phyloP scores from a whole-genome alignment of 2,329 filamentous ascomycete genomes.

The Leptographium procerum region DNA sequence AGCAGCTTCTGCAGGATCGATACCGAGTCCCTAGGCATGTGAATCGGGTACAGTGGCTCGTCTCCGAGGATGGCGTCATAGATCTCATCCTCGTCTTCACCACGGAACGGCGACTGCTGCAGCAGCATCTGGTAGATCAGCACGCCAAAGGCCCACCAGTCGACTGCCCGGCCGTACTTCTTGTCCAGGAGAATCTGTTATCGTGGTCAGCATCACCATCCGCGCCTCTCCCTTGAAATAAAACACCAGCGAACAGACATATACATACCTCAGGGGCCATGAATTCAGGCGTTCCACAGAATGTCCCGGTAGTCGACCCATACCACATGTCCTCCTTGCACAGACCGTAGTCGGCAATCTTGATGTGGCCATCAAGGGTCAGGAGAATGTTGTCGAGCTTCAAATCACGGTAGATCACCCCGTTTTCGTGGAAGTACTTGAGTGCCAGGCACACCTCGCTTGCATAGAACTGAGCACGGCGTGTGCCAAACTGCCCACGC shows the following conservation, averaged over 20 bases:
- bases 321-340: conserved; percentile 99
- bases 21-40: conserved; percentile 96
- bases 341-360: conserved; percentile 95
- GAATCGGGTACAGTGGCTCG: conserved; percentile 93
- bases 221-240: too few relatives aligned
- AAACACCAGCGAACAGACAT: too few relatives aligned
- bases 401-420: conserved; percentile 95
- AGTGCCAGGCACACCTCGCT: conserved; percentile 93
- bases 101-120: conserved; percentile 96
- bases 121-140: conserved; percentile 99
- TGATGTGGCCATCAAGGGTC: conserved; percentile 92
- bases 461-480: conserved; percentile 96
- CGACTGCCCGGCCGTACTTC: conserved; percentile 92
- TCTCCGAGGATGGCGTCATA: conserved; percentile 97
- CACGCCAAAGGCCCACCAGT: conserved; percentile 99
- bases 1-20: conserved; percentile 96
- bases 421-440: conserved; percentile 99
- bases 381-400: conserved; percentile 90
- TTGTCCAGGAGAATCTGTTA: conserved; percentile 85
- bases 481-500: conserved; percentile 87
- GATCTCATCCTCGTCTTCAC: conserved; percentile 98
- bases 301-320: conserved; percentile 89
- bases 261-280: conserved; percentile 86
- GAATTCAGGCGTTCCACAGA: conserved; percentile 98
- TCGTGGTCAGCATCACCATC: background rate